phyloP scores from a whole-genome alignment of 768 basidiomycete species.

The Filobasidium floriforme region DNA sequence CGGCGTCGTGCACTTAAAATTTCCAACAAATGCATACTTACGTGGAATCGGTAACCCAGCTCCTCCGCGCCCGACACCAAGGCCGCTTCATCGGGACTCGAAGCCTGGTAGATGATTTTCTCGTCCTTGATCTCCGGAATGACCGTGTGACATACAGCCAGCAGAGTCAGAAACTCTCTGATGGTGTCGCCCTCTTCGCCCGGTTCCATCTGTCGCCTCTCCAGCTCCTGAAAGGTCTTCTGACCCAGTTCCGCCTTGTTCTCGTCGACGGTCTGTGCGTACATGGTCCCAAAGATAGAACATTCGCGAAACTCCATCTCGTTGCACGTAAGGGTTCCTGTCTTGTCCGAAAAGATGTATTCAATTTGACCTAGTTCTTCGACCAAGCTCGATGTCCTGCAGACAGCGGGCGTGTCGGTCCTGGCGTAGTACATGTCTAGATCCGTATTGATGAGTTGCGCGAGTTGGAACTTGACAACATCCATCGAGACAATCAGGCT shows the following conservation, averaged over 20 bases:
- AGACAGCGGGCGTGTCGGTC: constrained; percentile 93
- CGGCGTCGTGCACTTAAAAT: not conserved
- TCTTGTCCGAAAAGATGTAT: constrained; percentile 46
- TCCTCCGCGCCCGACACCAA: constrained; percentile 87
- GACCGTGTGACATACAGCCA: constrained; percentile 96
- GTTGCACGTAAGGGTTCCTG: constrained; percentile 82
- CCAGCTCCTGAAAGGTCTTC: constrained; percentile 72
- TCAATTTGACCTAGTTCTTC: constrained; percentile 93
- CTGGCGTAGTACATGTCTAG: constrained; percentile 95
- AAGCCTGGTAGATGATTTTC: constrained; percentile 91
- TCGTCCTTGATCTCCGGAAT: constrained; percentile 82
- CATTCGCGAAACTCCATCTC: constrained; percentile 96
- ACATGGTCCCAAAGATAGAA: constrained; percentile 77
- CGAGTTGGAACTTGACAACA: constrained; percentile 94
- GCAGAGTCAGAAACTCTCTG: constrained; percentile 56
- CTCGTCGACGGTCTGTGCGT: constrained; percentile 87
- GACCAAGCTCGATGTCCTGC: constrained; percentile 94
- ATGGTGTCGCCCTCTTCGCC: constrained; percentile 45
- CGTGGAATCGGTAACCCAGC: constrained; percentile 87
- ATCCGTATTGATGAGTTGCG: constrained; percentile 92
- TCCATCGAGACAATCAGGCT: constrained; percentile 97
- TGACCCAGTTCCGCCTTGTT: constrained; percentile 67
- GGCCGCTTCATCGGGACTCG: constrained; percentile 95
- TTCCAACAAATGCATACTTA: constrained; percentile 48
- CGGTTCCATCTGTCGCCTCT: constrained; percentile 31